phyloP scores from a whole-genome alignment of 2,329 filamentous ascomycete genomes.

The Magnaporthiopsis rhizophila region DNA sequence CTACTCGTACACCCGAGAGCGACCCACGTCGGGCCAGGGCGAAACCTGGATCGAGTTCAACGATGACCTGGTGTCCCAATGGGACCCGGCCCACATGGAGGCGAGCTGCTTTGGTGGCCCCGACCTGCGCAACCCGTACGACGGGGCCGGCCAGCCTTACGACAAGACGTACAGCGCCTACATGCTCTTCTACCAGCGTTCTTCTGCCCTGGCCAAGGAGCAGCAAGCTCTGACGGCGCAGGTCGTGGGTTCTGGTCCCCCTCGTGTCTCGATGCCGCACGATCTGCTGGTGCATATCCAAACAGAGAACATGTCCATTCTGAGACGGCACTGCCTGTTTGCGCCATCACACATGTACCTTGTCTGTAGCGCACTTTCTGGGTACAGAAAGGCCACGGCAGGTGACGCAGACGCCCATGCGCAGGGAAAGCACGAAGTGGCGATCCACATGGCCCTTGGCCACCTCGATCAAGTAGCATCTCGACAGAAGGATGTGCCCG shows the following conservation, averaged over 20 bases:
- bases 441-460: conserved; percentile 47
- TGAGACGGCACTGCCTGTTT: conserved; percentile 72
- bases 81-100: conserved; percentile 67
- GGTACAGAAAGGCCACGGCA: conserved; percentile 10
- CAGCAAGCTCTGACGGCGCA: conserved; percentile 34
- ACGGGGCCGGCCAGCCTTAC: conserved; percentile 37
- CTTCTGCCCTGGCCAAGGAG: conserved; percentile 52
- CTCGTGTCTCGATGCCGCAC: conserved; percentile 36
- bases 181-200: conserved; percentile 94
- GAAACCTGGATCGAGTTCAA: conserved; percentile 86
- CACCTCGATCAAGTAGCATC: conserved; percentile 72
- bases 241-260: conserved; percentile 26
- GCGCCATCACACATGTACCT: conserved; percentile 65
- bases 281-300: conserved; percentile 53
- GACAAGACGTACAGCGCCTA: conserved; percentile 83
- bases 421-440: conserved; percentile 28
- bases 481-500: conserved; percentile 59
- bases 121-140: conserved; percentile 43
- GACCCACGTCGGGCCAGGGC: conserved; percentile 42
- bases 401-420: conserved; percentile 16
- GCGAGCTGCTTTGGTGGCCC: conserved; percentile 72
- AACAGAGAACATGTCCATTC: conserved; percentile 62
- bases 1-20: conserved; percentile 87
- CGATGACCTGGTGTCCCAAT: conserved; percentile 71
- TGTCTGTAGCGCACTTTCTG: conserved; percentile 51